phyloP scores from a whole-genome alignment of 2,329 filamentous ascomycete species.

The Monosporascus sp. region DNA sequence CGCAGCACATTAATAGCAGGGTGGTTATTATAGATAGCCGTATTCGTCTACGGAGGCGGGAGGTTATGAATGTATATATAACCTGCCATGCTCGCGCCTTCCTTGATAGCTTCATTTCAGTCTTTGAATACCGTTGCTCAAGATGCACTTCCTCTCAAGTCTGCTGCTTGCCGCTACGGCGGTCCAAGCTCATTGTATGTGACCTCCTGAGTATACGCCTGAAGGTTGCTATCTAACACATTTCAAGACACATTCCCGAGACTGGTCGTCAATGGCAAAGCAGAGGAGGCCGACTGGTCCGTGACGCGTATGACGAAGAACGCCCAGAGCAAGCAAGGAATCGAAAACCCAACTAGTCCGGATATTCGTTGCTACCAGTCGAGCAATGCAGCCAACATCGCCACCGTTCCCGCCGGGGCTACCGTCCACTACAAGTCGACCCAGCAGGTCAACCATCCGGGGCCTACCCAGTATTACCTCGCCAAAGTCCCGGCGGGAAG shows the following conservation, averaged over 20 bases:
- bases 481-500: conserved; percentile 29
- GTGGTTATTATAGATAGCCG: too few species aligned
- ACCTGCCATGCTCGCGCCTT: not conserved
- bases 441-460: conserved; percentile 32
- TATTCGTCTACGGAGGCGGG: too few species aligned
- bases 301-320: conserved; percentile 32
- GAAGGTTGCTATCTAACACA: not conserved
- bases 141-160: conserved; percentile 14
- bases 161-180: conserved; percentile 15
- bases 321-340: conserved; percentile 28
- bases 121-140: conserved; percentile 4
- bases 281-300: conserved; percentile 29
- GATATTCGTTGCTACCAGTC: conserved; percentile 32
- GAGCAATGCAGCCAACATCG: conserved; percentile 22
- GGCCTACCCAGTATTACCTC: conserved; percentile 35
- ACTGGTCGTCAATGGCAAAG: conserved; percentile 27
- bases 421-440: conserved; percentile 30
- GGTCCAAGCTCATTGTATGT: conserved; percentile 19
- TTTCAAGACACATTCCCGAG: conserved; percentile 29
- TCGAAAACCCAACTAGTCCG: conserved; percentile 23
- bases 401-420: conserved; percentile 25
- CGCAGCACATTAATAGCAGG: too few species aligned
- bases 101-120: not conserved
- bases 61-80: not conserved
- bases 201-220: not conserved